Evolutionary conservation across 1,284 basidiomycete genomes (phyloP).

Genomic region (Pseudozyma thailandica): DNA sequence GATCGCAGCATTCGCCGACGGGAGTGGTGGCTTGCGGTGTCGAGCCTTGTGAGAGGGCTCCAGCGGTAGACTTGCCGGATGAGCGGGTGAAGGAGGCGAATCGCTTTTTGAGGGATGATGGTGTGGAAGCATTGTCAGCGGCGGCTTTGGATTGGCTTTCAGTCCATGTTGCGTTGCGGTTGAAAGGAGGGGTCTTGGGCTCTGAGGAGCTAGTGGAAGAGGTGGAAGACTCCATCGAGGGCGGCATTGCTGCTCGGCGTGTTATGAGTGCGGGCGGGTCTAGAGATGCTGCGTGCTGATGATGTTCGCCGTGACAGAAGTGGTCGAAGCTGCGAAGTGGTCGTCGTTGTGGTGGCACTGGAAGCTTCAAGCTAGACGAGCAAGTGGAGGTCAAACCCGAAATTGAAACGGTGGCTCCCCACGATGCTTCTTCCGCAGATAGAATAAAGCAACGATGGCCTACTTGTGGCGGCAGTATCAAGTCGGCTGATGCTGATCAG

Average conservation of each 20-base stretch:
- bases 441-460: too few relatives aligned
- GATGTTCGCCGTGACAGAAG: too few relatives aligned
- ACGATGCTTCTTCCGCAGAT: too few relatives aligned
- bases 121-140: conserved; percentile 15
- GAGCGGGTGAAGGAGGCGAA: conserved; percentile 44
- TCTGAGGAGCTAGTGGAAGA: conserved; percentile 17
- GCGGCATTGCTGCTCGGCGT: conserved; percentile 16
- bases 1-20: conserved; percentile 8
- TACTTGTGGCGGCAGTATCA: too few relatives aligned
- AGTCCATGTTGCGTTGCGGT: conserved; percentile 33
- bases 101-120: conserved; percentile 21
- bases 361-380: too few relatives aligned
- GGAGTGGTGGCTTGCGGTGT: conserved; percentile 12
- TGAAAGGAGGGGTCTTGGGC: conserved; percentile 34
- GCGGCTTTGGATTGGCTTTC: conserved; percentile 10
- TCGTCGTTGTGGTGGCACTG: too few relatives aligned
- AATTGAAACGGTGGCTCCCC: too few relatives aligned
- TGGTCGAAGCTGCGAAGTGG: too few relatives aligned
- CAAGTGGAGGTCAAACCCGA: too few relatives aligned
- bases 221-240: conserved; percentile 28
- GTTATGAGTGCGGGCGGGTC: too few relatives aligned
- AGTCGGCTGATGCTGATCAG: too few relatives aligned
- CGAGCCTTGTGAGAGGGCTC: conserved; percentile 8
- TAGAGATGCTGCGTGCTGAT: not conserved
- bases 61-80: conserved; percentile 18